Percentiles rank a stretch among this genome's conserved stretches.
These are phyloP conservation scores for Alnus rubra DNA, from an alignment of 306 rosid genomes.

Conservation along the genomic window DNA sequence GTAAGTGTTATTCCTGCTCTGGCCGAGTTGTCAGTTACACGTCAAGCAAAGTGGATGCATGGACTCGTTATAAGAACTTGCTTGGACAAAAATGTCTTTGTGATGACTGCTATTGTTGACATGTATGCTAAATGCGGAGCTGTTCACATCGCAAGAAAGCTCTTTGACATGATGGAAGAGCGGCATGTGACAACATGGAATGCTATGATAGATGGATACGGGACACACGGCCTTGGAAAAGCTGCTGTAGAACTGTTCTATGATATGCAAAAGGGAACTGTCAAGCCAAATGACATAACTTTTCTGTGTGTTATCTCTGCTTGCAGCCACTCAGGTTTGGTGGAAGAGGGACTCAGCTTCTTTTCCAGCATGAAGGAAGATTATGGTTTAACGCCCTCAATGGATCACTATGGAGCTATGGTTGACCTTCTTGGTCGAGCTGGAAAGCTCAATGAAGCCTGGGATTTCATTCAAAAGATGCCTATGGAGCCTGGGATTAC, in stretches of 20 bases:
- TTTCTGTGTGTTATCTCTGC: conserved; percentile 79
- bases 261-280: conserved; percentile 53
- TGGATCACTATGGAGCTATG: conserved; percentile 92
- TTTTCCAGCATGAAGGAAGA: conserved; percentile 66
- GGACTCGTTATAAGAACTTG: conserved; percentile 69
- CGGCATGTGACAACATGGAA: conserved; percentile 90
- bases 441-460: conserved; percentile 66
- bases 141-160: conserved; percentile 62
- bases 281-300: conserved; percentile 64
- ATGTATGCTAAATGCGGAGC: conserved; percentile 85
- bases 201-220: conserved; percentile 89
- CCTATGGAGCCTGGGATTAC: conserved; percentile 73
- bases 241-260: conserved; percentile 61
- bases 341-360: conserved; percentile 63
- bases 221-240: conserved; percentile 81
- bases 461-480: conserved; percentile 80
- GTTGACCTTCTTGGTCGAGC: conserved; percentile 92
- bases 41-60: conserved; percentile 94
- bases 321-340: conserved; percentile 86
- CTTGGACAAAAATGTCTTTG: conserved; percentile 70
- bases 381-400: conserved; percentile 65
- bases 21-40: conserved; percentile 76
- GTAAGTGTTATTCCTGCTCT: conserved; percentile 82
- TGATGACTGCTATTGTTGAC: conserved; percentile 80
- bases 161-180: conserved; percentile 74